Conservation (phyloP, 148 eudicot genomes). For the Silene uniflora region DNA sequence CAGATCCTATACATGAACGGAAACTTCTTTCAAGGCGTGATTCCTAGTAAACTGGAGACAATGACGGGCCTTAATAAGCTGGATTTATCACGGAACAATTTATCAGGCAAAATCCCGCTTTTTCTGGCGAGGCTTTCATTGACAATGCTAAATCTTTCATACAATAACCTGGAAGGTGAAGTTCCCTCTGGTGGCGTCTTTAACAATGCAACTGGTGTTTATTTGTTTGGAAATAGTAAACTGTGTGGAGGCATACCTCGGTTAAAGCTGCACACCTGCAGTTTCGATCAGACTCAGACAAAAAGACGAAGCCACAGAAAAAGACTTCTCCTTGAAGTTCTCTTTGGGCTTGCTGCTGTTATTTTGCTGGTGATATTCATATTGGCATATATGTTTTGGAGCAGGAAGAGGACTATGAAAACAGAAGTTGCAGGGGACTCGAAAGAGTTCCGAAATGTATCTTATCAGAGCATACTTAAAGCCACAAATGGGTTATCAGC, state of each 20-base stretch:
- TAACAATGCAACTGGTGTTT: constrained; percentile 23
- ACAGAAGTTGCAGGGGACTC: too few species aligned
- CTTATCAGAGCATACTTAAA: too few species aligned
- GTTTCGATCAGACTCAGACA: background rate
- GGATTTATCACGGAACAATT: constrained; percentile 34
- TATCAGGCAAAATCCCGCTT: constrained; percentile 35
- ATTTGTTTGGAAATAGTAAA: constrained; percentile 24
- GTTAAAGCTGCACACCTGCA: constrained; percentile 28
- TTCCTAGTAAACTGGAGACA: constrained; percentile 19
- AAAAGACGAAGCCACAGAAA: too few species aligned
- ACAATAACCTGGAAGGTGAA: too few species aligned
- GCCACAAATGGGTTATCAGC: too few species aligned
- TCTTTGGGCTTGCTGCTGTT: constrained; percentile 2
- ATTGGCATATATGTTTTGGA: too few species aligned
- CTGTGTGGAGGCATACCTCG: constrained; percentile 37
- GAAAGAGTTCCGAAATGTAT: too few species aligned
- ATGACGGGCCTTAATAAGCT: constrained; percentile 20
- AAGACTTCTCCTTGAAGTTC: background rate
- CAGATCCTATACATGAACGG: constrained; percentile 8
- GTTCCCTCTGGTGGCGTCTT: too few species aligned
- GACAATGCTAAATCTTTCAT: constrained; percentile 6
- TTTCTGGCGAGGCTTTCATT: constrained; percentile 12
- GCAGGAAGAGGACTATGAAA: too few species aligned
- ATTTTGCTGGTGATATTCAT: background rate
- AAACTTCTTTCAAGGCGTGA: constrained; percentile 30